Percentiles rank a stretch among this genome's conserved stretches.
These are phyloP conservation scores for Salvia rosmarinus DNA, from an alignment of 257 asterid species.

Conservation along the genomic window DNA sequence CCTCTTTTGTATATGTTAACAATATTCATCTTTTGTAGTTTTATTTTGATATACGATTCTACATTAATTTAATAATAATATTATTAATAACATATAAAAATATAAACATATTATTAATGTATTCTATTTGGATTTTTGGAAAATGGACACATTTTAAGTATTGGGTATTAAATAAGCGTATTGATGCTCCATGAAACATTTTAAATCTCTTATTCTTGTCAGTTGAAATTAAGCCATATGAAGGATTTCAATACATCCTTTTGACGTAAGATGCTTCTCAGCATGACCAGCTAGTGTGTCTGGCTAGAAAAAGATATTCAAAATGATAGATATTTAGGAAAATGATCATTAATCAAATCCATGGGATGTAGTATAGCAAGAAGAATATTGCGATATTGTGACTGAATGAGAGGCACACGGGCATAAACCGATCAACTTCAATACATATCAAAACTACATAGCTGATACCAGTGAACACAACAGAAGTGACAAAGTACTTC, in stretches of 20 bases:
- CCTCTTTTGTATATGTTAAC: too few relatives aligned
- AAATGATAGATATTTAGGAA: constrained; percentile 1
- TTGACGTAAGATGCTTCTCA: constrained; percentile 65
- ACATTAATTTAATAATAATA: too few relatives aligned
- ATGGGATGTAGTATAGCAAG: background rate
- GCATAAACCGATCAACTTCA: background rate
- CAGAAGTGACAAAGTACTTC: constrained; percentile 3
- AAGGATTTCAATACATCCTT: constrained; percentile 61
- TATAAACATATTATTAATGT: too few relatives aligned
- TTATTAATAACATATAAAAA: too few relatives aligned
- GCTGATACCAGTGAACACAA: background rate
- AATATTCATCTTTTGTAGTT: too few relatives aligned
- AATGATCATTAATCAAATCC: constrained; percentile 22
- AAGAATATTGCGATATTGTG: background rate
- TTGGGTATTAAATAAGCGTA: too few relatives aligned
- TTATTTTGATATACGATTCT: too few relatives aligned
- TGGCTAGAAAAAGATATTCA: constrained; percentile 45
- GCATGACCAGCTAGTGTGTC: constrained; percentile 76
- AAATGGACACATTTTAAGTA: too few relatives aligned
- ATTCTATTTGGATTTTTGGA: too few relatives aligned
- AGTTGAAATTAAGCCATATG: too few relatives aligned
- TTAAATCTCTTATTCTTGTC: too few relatives aligned
- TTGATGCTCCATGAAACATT: too few relatives aligned
- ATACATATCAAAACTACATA: background rate
- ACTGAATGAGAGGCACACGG: background rate